These are phyloP conservation scores for Globisporangium irregulare DNA, from an alignment of 352 stramenopile species.

Conservation along the genomic window DNA sequence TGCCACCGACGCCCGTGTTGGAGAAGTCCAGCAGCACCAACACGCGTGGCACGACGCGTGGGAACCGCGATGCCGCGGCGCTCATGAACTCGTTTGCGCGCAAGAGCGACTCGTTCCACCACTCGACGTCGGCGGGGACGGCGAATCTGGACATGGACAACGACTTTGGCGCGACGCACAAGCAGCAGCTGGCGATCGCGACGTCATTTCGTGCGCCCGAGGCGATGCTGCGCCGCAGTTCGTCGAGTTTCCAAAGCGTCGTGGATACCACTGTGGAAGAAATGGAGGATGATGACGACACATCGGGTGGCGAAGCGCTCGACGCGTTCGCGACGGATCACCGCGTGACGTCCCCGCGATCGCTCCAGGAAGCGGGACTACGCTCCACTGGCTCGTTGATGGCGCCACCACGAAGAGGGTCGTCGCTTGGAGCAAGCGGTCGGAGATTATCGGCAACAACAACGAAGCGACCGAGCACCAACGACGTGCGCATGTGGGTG, in stretches of 20 bases:
- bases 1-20: slow-evolving; percentile 5
- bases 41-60: slow-evolving; percentile 28
- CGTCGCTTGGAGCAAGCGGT: background rate
- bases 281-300: slow-evolving; percentile 20
- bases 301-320: background rate
- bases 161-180: slow-evolving; percentile 35
- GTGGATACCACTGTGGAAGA: slow-evolving; percentile 36
- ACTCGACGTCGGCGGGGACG: slow-evolving; percentile 27
- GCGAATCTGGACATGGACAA: slow-evolving; percentile 21
- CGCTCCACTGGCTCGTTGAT: slow-evolving; percentile 41
- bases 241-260: slow-evolving; percentile 23
- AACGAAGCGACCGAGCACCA: slow-evolving; percentile 33
- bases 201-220: slow-evolving; percentile 30
- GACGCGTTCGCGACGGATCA: slow-evolving; percentile 3
- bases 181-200: slow-evolving; percentile 39
- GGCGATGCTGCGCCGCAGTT: slow-evolving; percentile 19
- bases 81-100: slow-evolving; percentile 32
- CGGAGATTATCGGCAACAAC: slow-evolving; percentile 6
- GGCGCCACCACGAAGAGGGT: slow-evolving; percentile 13
- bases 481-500: slow-evolving; percentile 76
- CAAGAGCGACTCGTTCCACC: slow-evolving; percentile 54
- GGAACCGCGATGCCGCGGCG: slow-evolving; percentile 26
- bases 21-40: slow-evolving; percentile 40
- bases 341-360: slow-evolving; percentile 57
- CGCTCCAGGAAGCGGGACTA: slow-evolving; percentile 56